Evolutionary conservation across 179 eudicot genomes (phyloP), one percentile per base, ranked within the genome.

Genomic region (Silene coronaria): DNA sequence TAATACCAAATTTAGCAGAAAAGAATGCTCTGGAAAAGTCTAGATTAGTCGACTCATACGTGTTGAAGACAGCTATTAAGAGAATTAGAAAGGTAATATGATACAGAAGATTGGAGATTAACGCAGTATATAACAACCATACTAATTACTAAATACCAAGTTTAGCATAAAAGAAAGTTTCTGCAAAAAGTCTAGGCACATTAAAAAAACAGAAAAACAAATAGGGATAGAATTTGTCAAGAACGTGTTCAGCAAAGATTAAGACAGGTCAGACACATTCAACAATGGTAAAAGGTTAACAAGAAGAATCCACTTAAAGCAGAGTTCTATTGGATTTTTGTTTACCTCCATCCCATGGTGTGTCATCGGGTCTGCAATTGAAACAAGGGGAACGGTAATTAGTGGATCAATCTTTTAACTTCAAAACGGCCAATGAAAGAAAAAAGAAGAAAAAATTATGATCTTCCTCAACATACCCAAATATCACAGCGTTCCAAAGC

Each of bases 401-500:
- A 63, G 78, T 22, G 34, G 72, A 72, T 19, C 6, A 77, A 60
- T 24, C 32, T 45, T 3, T 75, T 3, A 17, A 22, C 28, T 36
- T 6, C 4, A 62, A 70, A 5, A 28, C 23, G 9, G 11, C 2
- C 11, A 9, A 23, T 17, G 3, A 48, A 13, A 0, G 27, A 51
- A 22, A n/a, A 68, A 32, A 58, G 55, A 48, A 16, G 14, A 51
- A 36, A 14, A 70, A 27, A 16, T 17, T 13, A 8, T 14, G 28
- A 51, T 71, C 24, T 16, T 53, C n/a, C 30, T 59, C 14, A 11
- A 38, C 63, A 6, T 86, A 90, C 97, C 97, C 97, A 81, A 91
- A 91, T 79, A 91, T 91, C 55, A 91, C 92, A 51, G 95, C 95
- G 77, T 90, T 90, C 95, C 97, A 91, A 8, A 91, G 89, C 95